Percentiles rank a stretch among this genome's conserved stretches.
Evolutionary conservation across 1,139 yeast genomes (phyloP).

Genomic region (Fermentozyma sake): DNA sequence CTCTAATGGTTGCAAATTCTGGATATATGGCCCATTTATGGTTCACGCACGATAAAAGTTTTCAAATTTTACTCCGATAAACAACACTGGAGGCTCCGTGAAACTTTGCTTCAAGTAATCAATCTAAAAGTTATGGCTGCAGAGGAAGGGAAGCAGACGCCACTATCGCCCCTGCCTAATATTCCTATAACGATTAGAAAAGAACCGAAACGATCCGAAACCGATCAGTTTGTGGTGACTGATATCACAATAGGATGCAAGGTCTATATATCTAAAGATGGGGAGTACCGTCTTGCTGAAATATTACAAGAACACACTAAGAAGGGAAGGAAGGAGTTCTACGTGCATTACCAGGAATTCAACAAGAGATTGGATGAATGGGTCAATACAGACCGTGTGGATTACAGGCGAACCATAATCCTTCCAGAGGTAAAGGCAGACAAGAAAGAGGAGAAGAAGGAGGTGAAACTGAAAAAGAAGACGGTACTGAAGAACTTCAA

Average conservation of each 20-base stretch:
- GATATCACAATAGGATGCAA: conserved; percentile 72
- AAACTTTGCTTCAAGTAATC: too few species aligned
- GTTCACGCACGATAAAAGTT: too few species aligned
- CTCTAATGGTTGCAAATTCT: too few species aligned
- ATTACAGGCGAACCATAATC: conserved; percentile 60
- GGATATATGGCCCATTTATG: too few species aligned
- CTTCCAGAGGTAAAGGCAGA: conserved; percentile 66
- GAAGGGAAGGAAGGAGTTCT: conserved; percentile 75
- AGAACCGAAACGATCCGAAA: conserved; percentile 6
- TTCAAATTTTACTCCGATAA: too few species aligned
- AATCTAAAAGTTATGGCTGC: too few species aligned
- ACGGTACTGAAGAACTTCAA: conserved; percentile 9
- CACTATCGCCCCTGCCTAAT: conserved; percentile 6
- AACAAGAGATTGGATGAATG: conserved; percentile 91
- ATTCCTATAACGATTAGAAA: conserved; percentile 8
- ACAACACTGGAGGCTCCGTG: too few species aligned
- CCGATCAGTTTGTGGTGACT: conserved; percentile 27
- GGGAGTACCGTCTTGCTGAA: conserved; percentile 77
- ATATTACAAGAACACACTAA: conserved; percentile 71
- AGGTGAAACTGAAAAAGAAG: conserved; percentile 12
- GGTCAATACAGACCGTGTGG: conserved; percentile 71
- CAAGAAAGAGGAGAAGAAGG: conserved; percentile 25
- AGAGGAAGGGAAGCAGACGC: too few species aligned
- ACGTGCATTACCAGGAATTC: conserved; percentile 91
- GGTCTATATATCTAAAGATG: conserved; percentile 77